A percentile compares a stretch with the other conserved stretches of the same genome.
Conservation (phyloP, 306 rosid genomes). For the cucumber (Cucumis sativus) region DNA sequence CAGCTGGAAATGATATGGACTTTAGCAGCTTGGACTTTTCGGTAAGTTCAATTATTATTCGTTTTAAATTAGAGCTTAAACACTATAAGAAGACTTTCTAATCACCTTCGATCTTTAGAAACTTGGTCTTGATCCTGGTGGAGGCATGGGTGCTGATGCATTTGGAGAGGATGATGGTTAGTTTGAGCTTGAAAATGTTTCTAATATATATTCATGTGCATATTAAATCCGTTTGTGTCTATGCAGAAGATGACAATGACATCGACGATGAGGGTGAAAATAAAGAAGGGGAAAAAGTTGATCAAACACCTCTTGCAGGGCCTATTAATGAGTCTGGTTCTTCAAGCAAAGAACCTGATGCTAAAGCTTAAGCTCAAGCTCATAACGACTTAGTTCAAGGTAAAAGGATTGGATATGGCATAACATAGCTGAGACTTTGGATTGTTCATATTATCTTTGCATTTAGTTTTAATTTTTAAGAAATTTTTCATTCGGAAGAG, state of each 20-base stretch:
- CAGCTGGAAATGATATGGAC: slow-evolving; percentile 42
- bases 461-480: background rate
- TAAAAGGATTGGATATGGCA: background rate
- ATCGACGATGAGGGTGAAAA: background rate
- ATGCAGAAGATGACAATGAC: background rate
- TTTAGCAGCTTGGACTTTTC: slow-evolving; percentile 37
- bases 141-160: slow-evolving; percentile 2
- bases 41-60: slow-evolving; percentile 18
- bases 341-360: background rate
- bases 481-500: background rate
- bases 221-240: background rate
- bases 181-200: background rate
- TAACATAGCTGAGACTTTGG: background rate
- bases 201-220: background rate
- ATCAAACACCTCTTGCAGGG: background rate
- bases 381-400: background rate
- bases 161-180: slow-evolving; percentile 2
- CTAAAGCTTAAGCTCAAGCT: background rate
- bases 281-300: background rate
- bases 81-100: background rate
- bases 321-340: background rate
- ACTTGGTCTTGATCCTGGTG: slow-evolving; percentile 19
- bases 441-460: background rate
- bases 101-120: slow-evolving; percentile 5
- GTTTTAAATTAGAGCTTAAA: background rate